Conservation (phyloP, 495 filamentous ascomycete species). For the Penicillium canescens region DNA sequence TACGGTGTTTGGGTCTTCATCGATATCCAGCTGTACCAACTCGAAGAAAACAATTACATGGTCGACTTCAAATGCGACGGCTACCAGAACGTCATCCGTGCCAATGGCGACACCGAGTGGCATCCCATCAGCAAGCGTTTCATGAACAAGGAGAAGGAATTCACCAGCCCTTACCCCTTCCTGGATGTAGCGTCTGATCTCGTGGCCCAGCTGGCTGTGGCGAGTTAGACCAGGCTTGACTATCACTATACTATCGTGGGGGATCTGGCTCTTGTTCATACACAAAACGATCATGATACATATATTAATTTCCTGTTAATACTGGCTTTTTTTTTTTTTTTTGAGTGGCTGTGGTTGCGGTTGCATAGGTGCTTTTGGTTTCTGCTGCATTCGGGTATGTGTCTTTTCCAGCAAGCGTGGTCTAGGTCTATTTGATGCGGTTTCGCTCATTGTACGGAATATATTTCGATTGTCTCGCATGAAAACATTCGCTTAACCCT, state of each 20-base stretch:
- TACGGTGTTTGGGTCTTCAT: constrained; percentile 72
- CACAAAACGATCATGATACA: constrained; percentile 15
- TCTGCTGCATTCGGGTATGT: constrained; percentile 13
- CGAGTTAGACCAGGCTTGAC: constrained; percentile 25
- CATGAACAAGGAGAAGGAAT: constrained; percentile 55
- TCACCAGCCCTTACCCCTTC: constrained; percentile 57
- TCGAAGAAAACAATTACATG: constrained; percentile 90
- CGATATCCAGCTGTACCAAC: constrained; percentile 94
- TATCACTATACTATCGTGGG: not conserved
- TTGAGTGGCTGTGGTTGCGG: not conserved
- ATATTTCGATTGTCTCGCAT: not conserved
- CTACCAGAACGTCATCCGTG: constrained; percentile 77
- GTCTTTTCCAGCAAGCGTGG: constrained; percentile 20
- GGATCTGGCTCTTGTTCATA: constrained; percentile 1
- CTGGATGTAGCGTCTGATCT: constrained; percentile 55
- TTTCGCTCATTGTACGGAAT: constrained; percentile 10
- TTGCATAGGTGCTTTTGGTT: constrained; percentile 3
- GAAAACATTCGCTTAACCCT: constrained; percentile 10
- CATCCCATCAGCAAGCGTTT: constrained; percentile 48
- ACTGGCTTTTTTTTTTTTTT: constrained; percentile 1
- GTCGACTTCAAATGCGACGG: constrained; percentile 99
- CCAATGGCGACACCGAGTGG: constrained; percentile 45
- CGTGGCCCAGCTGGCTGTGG: constrained; percentile 53
- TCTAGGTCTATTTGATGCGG: not conserved
- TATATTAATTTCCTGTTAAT: constrained; percentile 8